Base-by-base conservation (phyloP, 306 rosid genomes). In the Potentilla sterilis region DNA sequence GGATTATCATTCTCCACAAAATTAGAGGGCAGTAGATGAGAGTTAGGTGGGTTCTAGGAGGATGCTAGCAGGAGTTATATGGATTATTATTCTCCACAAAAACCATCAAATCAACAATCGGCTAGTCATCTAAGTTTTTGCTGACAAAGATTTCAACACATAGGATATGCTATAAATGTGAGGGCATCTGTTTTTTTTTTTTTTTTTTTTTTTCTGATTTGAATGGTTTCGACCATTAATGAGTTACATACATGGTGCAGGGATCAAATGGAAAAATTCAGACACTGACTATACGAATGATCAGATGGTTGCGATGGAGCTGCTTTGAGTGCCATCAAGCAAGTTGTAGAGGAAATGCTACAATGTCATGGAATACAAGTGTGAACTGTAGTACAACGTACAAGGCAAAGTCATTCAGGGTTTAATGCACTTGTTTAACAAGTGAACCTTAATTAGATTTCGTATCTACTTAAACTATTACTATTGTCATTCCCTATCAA, bases 401-500 rank as follows among this genome's bases (percentile, higher is more conserved):
- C 44, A 74, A 68, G 4, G 52, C 49, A 47, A 12, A 38, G 22
- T 12, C 43, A 69, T 11, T 55, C 21, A 42, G 24, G 49, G 35
- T 58, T 58, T 0, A 51, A 42, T 35, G 67, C 52, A 55, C 40
- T 47, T 63, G 49, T 54, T 44, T 77, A 72, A 48, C 28, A 21
- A 65, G 41, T 21, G 51, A 5, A 19, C 28, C 6, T 5, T 28
- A 28, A 28, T 28, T 38, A 22, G 66, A 77, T 72, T 57, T 73
- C 71, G 51, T 66, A 21, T 40, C 10, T 61, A 7, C 1, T 40
- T 15, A 16, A 64, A 64, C 4, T 16, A 64, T 37, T 64, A 24
- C 46, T 64, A 16, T 64, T 64, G 15, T 64, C 69, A 64, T 64
- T 64, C 44, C 48, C 41, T 21, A 57, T 72, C 34, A 66, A 40